Evolutionary conservation across 768 basidiomycete species (phyloP).

Genomic region (Kwoniella sp.): DNA sequence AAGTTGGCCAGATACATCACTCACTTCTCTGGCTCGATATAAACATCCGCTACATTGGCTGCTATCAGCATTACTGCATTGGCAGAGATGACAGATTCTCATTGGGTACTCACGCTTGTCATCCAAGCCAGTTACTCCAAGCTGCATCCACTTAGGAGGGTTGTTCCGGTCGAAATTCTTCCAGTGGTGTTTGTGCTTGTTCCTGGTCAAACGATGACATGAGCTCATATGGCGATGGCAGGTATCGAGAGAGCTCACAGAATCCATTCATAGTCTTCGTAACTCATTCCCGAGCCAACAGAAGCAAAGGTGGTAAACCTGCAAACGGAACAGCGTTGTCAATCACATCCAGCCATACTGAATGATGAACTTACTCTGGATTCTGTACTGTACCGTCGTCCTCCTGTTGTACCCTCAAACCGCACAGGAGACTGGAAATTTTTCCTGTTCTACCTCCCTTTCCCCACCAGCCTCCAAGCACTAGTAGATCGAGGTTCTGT

Average conservation of each 20-base stretch:
- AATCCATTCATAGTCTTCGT: constrained; percentile 83
- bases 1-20: constrained; percentile 28
- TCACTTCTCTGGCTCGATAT: constrained; percentile 85
- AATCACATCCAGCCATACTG: neutral
- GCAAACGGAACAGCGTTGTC: neutral
- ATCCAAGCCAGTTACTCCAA: constrained; percentile 46
- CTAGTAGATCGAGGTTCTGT: constrained; percentile 87
- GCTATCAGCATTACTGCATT: too few species aligned
- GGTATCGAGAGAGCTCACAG: constrained; percentile 40
- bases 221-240: too few species aligned
- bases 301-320: constrained; percentile 87
- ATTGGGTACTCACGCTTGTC: constrained; percentile 56
- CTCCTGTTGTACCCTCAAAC: constrained; percentile 75
- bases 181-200: constrained; percentile 65
- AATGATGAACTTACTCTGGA: constrained; percentile 61
- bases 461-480: constrained; percentile 88
- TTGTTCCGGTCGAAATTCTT: constrained; percentile 73
- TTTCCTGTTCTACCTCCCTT: constrained; percentile 81
- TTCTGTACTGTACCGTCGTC: constrained; percentile 61
- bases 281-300: constrained; percentile 85
- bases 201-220: constrained; percentile 58
- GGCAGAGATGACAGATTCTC: too few species aligned
- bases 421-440: constrained; percentile 85
- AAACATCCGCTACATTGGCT: constrained; percentile 85
- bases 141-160: constrained; percentile 66